These are phyloP conservation scores for Glomus cerebriforme DNA, from an alignment of 192 early-diverging fungal genomes.

Conservation along the genomic window DNA sequence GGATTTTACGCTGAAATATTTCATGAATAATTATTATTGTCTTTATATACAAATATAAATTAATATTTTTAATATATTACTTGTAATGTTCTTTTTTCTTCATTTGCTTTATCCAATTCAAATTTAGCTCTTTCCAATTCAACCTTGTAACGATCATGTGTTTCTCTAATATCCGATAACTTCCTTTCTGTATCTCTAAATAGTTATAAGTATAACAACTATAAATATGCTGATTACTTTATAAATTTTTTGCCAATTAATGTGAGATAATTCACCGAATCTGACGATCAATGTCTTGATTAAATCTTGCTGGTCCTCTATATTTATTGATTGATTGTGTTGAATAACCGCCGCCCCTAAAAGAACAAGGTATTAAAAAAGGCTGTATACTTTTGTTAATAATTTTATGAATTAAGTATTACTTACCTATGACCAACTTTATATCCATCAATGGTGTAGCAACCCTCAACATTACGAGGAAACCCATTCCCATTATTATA, in stretches of 20 bases:
- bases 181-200: not conserved
- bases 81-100: constrained; percentile 33
- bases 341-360: constrained; percentile 39
- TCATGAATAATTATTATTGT: not conserved
- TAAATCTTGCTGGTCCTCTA: constrained; percentile 50
- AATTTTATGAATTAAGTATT: not conserved
- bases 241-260: not conserved
- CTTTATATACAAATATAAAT: not conserved
- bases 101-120: constrained; percentile 41
- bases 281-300: constrained; percentile 49
- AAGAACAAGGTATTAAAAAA: not conserved
- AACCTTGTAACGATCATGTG: not conserved
- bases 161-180: not conserved
- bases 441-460: constrained; percentile 62
- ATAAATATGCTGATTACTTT: not conserved
- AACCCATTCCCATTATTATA: constrained; percentile 44
- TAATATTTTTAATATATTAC: not conserved
- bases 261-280: constrained; percentile 30
- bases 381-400: not conserved
- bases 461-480: constrained; percentile 64
- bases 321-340: constrained; percentile 39
- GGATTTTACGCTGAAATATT: constrained; percentile 25
- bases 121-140: constrained; percentile 31
- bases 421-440: constrained; percentile 57
- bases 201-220: not conserved